Base-by-base conservation (phyloP, 169 alveolate species). In the Eimeria sp. region DNA sequence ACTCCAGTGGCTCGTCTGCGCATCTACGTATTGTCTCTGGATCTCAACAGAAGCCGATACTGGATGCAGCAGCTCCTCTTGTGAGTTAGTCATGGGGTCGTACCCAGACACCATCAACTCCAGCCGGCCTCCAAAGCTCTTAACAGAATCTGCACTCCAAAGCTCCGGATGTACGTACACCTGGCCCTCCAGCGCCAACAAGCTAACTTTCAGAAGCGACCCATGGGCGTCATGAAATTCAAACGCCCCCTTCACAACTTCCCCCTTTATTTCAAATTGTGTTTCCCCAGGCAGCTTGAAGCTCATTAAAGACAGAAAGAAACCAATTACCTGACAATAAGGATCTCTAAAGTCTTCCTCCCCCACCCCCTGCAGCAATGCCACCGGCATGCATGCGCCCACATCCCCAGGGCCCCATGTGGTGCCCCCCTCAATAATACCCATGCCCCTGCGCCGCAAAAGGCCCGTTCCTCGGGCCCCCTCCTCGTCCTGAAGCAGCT, bases 11-110 rank as follows among this genome's bases (percentile, higher is more conserved):
- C 89, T 65, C 25, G 61, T 40, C 13, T 27, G 58, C 25, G 61
- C 63, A n/a, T 94, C 96, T 43, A 80, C 82, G 70, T 70, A 80
- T 82, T 83, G 94, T 16, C 96, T 70, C 96, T 83, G 89, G 67
- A 94, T 86, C 70, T 80, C 58, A 49, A 94, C 89, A 20, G 96
- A 82, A 5, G 95, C 96, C 11, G 96, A 45, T 16, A 94, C 89
- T 3, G 94, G 94, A 54, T 84, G 96, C 27, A 94, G 78, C 54
- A 94, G 75, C 70, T 94, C 96, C 49, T 86, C 95, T 43, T 84
- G 95, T 6, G 96, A 94, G 70, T 94, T 94, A 11, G 86, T 84
- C 96, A 94, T 94, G 40, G 96, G 96, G 51, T 94, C 96, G 40
- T 94, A 94, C n/a, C 94, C 96, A 7, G 96, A 72, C 43, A 94